Base-by-base conservation (phyloP, 768 basidiomycete species). In the Tulasnella sp. region DNA sequence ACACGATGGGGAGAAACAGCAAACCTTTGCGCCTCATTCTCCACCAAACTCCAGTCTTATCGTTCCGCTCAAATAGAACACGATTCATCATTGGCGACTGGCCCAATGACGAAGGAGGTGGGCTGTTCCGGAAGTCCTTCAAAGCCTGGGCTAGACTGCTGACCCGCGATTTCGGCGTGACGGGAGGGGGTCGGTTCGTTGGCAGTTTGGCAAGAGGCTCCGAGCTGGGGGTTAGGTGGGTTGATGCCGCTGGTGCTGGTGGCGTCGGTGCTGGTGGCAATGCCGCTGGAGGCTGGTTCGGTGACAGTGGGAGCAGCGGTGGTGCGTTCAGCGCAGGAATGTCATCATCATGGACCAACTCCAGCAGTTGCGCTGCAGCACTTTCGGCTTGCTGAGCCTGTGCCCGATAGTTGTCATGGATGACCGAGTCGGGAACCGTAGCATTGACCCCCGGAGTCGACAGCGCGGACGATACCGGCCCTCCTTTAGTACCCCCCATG, bases 301-400 rank as follows among this genome's bases (percentile, higher is more conserved):
- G 83, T 23, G 85, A 84, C 35, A 83, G 78, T 73, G 81, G 82
- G 57, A 90, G 82, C 51, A 93, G 82, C 0, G 90, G 89, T 16
- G 86, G 82, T 1, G 91, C 90, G 16, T 91, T 86, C 13, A 87
- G 85, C 29, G 89, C 74, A 15, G 46, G 40, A 23, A 78, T 40
- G 16, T 90, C 91, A 70, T 94, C 93, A 18, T 91, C 89, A 79
- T 95, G 93, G 16, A 93, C 92, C 20, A 97, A 87, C 83, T 98
- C 96, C 51, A 97, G 83, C 37, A 98, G 85, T 72, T 94, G 89
- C 83, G 94, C 92, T 0, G 96, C 96, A 10, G 95, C 93, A 82
- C 94, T 95, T 83, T 96, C 94, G 0, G 96, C 96, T 83, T 98
- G 96, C 81, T 93, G 93, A 1, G 96, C 96, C 74, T 93, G 89